Evolutionary conservation across 169 alveolate species (phyloP).

Genomic region (Plasmodium gonderi): DNA sequence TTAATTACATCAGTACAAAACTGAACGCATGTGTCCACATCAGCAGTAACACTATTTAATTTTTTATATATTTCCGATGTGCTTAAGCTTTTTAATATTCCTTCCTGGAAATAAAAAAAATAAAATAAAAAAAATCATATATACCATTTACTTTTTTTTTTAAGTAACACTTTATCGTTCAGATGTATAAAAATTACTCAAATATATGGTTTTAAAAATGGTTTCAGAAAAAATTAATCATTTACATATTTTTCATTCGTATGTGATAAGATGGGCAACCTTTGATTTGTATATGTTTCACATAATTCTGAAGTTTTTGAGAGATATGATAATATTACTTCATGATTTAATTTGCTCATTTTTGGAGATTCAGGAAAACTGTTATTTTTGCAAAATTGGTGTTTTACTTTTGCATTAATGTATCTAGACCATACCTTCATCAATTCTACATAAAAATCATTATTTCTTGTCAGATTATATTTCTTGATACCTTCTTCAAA

Average conservation of each 20-base stretch:
- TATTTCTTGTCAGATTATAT: background rate
- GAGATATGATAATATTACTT: background rate
- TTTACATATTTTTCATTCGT: background rate
- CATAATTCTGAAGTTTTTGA: background rate
- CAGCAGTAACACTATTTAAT: background rate
- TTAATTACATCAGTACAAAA: background rate
- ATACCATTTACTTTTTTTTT: background rate
- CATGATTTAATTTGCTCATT: background rate
- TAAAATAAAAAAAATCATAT: background rate
- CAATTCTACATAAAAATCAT: background rate
- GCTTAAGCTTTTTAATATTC: background rate
- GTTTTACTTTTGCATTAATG: background rate
- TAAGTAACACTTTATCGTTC: background rate
- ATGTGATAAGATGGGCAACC: background rate
- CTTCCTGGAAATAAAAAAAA: background rate
- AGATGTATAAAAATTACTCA: background rate
- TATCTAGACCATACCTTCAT: background rate
- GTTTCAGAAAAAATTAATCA: background rate
- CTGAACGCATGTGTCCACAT: background rate
- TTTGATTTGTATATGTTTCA: background rate
- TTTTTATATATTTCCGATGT: background rate
- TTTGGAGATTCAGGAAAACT: background rate
- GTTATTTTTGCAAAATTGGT: background rate
- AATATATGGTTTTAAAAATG: background rate
- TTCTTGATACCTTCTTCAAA: background rate